Base-by-base conservation (phyloP, 2,329 filamentous ascomycete species). In the Stemphylium vesicarium region DNA sequence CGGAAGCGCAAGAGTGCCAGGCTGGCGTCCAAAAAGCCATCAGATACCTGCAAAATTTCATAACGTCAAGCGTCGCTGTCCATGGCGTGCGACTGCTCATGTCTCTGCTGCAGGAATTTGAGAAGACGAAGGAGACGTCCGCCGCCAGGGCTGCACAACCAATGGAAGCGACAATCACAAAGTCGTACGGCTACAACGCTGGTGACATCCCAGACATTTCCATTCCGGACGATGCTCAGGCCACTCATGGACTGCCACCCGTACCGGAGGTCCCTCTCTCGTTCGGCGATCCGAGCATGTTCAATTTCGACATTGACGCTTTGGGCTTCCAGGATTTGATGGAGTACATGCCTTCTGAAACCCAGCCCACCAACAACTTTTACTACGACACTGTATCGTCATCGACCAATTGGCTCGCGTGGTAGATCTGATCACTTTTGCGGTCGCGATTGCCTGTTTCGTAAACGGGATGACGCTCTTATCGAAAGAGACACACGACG, bases 251-350 rank as follows among this genome's bases (percentile, higher is more conserved):
- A 29, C 2, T 11, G 26, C 26, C 26, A 18, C 12, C 40, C 15
- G 48, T 50, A 15, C 50, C 42, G 5, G 49, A 61, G 1, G 13
- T 54, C 1, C 33, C 56, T n/a, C 10, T 60, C 2, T 53, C 53
- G 8, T 43, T 56, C 3, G 64, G 4, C 7, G 13, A 57, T 2
- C 51, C 60, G 33, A 43, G 39, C 2, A 55, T 56, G 15, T 60
- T 60, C 37, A 62, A 66, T 32, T 62, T 63, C 3, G 67, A 71
- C 37, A 59, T 71, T 6, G 68, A 71, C 40, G 64, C 64, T 53
- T 42, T 64, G 22, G 59, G 68, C 18, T 49, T 72, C 53, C 40
- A 64, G 22, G 59, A 69, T 16, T 49, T 72, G 4, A 60, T 69
- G 63, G 62, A 67, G 13, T 62, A 56, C 3, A 45, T 73, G 18